Evolutionary conservation across 108 stramenopile genomes (phyloP).

Genomic region (Fistulifera solaris): DNA sequence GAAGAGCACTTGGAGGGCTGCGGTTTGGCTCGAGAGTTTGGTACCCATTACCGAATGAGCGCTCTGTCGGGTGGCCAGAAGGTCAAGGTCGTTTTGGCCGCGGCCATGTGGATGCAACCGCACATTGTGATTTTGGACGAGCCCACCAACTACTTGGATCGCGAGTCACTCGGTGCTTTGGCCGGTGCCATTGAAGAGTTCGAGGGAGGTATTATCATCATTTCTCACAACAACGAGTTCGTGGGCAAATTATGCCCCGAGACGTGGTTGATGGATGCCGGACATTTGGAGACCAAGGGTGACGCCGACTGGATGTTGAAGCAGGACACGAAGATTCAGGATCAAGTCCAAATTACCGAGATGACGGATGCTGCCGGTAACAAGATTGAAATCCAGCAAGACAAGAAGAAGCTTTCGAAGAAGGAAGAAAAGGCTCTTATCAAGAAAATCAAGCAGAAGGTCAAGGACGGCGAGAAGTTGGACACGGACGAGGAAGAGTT

Average conservation of each 20-base stretch:
- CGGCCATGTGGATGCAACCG: slow-evolving; percentile 99
- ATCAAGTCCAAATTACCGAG: slow-evolving; percentile 85
- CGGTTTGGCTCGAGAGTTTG: slow-evolving; percentile 95
- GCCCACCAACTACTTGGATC: slow-evolving; percentile 99
- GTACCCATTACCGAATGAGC: slow-evolving; percentile 97
- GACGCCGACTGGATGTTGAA: slow-evolving; percentile 99
- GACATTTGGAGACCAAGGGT: slow-evolving; percentile 95
- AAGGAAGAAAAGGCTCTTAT: slow-evolving; percentile 95
- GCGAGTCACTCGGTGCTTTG: slow-evolving; percentile 95
- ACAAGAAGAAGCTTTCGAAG: slow-evolving; percentile 96
- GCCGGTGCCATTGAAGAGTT: slow-evolving; percentile 95
- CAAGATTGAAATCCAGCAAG: slow-evolving; percentile 88
- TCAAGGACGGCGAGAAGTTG: slow-evolving; percentile 86
- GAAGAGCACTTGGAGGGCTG: slow-evolving; percentile 97
- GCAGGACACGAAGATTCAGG: slow-evolving; percentile 91
- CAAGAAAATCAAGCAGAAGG: slow-evolving; percentile 95
- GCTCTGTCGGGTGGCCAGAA: slow-evolving; percentile 98
- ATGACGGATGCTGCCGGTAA: slow-evolving; percentile 98
- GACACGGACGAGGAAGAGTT: slow-evolving; percentile 93
- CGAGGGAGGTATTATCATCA: slow-evolving; percentile 98
- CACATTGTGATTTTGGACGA: slow-evolving; percentile 98
- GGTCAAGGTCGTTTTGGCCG: slow-evolving; percentile 99
- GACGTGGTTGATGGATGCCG: slow-evolving; percentile 98
- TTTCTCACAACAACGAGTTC: slow-evolving; percentile 99
- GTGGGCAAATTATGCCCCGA: slow-evolving; percentile 92